A percentile compares a stretch with the other conserved stretches of the same genome.
These are phyloP conservation scores for Akanthomyces muscarius DNA, from an alignment of 2,329 filamentous ascomycete species.

Conservation along the genomic window DNA sequence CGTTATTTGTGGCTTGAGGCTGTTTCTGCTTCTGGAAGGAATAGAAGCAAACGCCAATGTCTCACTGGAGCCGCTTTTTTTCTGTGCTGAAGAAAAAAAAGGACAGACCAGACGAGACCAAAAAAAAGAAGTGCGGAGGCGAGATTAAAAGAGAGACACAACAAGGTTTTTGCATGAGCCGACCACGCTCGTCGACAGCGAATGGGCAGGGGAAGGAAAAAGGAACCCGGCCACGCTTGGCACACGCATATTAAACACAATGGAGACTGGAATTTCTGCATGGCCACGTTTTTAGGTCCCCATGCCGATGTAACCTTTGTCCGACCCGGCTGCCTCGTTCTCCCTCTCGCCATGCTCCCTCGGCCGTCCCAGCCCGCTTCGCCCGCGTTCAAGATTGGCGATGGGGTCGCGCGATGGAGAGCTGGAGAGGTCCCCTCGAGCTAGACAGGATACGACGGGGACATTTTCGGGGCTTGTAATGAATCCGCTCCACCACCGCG, in stretches of 20 bases:
- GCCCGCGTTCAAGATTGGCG: slow-evolving; percentile 2
- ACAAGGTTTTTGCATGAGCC: background rate
- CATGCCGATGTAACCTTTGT: no score
- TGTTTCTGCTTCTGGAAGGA: slow-evolving; percentile 1
- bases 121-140: slow-evolving; percentile 4
- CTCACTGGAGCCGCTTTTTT: background rate
- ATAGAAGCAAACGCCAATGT: slow-evolving; percentile 4
- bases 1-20: no score
- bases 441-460: background rate
- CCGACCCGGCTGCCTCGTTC: background rate
- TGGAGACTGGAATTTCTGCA: background rate
- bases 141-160: background rate
- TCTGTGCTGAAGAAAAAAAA: slow-evolving; percentile 5
- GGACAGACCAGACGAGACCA: background rate
- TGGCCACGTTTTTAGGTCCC: no score
- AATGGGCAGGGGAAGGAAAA: no score
- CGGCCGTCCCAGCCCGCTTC: background rate
- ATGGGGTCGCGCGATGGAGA: slow-evolving; percentile 4
- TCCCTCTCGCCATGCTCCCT: background rate
- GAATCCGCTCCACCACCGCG: background rate
- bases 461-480: background rate
- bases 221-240: no score
- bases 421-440: no score
- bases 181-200: no score
- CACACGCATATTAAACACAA: background rate